These are phyloP conservation scores for Aurifilum marmelostoma DNA, from an alignment of 2,329 filamentous ascomycete genomes.

Conservation along the genomic window DNA sequence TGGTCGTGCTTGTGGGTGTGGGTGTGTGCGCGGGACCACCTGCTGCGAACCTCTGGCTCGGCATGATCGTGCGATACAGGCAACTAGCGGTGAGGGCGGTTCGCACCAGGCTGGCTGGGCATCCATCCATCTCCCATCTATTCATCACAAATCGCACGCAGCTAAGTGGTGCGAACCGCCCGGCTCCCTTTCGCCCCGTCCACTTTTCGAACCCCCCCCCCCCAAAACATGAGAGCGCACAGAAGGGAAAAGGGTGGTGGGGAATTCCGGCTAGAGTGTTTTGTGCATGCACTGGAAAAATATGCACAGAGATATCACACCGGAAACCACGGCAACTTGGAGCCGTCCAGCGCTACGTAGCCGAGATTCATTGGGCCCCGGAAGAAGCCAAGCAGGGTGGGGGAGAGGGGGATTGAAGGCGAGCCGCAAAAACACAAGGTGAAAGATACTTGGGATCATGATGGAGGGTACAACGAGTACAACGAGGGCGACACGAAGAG, in stretches of 20 bases:
- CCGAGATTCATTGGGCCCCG: too few relatives aligned
- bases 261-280: too few relatives aligned
- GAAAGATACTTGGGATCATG: background rate
- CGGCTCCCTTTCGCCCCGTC: too few relatives aligned
- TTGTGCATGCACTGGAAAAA: too few relatives aligned
- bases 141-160: background rate
- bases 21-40: too few relatives aligned
- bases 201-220: background rate
- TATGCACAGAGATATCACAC: background rate
- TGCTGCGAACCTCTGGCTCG: background rate
- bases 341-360: background rate
- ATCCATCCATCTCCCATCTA: too few relatives aligned
- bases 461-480: background rate
- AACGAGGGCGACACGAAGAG: too few relatives aligned
- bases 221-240: background rate
- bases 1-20: too few relatives aligned
- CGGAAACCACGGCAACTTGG: background rate
- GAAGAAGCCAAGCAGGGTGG: too few relatives aligned
- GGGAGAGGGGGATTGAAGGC: too few relatives aligned
- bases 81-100: background rate
- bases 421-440: too few relatives aligned
- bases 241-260: background rate
- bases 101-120: background rate
- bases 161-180: background rate
- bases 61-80: background rate